These are phyloP conservation scores for Penicillium cosmopolitanum DNA, from an alignment of 495 filamentous ascomycete species.

Conservation along the genomic window DNA sequence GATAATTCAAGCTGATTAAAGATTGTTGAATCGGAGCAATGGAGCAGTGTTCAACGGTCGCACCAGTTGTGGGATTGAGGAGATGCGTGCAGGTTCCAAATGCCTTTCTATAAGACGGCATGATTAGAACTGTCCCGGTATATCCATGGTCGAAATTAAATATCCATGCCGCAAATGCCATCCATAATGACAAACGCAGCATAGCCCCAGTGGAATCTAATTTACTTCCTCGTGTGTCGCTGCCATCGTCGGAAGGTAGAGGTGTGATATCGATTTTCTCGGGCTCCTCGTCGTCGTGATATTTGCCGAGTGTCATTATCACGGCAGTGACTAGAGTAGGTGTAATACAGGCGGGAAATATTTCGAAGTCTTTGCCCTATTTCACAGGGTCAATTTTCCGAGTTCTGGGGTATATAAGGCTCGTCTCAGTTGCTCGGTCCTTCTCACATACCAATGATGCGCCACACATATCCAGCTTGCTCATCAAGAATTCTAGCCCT, in stretches of 20 bases:
- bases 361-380: background rate
- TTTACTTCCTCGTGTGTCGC: conserved; percentile 1
- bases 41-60: conserved; percentile 17
- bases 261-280: conserved; percentile 3
- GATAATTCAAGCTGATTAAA: conserved; percentile 32
- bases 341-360: background rate
- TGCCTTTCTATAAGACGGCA: conserved; percentile 30
- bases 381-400: conserved; percentile 1
- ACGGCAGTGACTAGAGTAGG: background rate
- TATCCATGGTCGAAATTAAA: conserved; percentile 34
- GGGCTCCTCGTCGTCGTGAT: conserved; percentile 5
- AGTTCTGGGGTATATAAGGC: conserved; percentile 11
- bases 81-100: conserved; percentile 29
- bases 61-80: conserved; percentile 16
- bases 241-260: background rate
- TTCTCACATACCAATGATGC: conserved; percentile 21
- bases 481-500: conserved; percentile 24
- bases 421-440: conserved; percentile 1
- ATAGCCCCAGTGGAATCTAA: conserved; percentile 22
- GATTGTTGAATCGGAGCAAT: conserved; percentile 34
- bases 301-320: conserved; percentile 2
- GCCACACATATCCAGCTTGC: conserved; percentile 20
- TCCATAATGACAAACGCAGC: conserved; percentile 30
- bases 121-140: conserved; percentile 29
- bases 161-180: conserved; percentile 33